These are phyloP conservation scores for Clitopilus hobsonii DNA, from an alignment of 768 basidiomycete species.

Conservation along the genomic window DNA sequence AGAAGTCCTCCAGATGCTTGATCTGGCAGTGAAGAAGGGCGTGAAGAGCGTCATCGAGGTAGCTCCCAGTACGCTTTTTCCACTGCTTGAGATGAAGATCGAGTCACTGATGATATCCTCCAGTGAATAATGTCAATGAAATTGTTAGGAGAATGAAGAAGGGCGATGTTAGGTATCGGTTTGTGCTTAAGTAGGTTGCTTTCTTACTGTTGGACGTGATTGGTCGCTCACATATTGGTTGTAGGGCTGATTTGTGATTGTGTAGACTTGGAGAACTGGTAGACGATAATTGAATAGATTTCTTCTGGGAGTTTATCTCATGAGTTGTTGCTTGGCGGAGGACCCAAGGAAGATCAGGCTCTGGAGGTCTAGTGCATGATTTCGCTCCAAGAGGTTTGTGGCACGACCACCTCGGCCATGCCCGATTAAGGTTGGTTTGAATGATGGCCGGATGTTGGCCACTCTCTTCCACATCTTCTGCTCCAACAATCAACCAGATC, in stretches of 20 bases:
- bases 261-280: neutral
- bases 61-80: conserved; percentile 27
- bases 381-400: too few relatives aligned
- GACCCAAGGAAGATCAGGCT: too few relatives aligned
- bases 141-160: neutral
- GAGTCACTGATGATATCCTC: neutral
- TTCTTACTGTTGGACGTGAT: neutral
- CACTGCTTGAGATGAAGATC: neutral
- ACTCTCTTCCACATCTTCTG: too few relatives aligned
- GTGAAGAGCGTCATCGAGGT: conserved; percentile 45
- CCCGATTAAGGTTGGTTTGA: too few relatives aligned
- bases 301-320: too few relatives aligned
- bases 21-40: conserved; percentile 50
- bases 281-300: neutral
- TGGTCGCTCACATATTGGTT: neutral
- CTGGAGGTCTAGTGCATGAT: too few relatives aligned
- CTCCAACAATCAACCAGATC: too few relatives aligned
- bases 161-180: neutral
- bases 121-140: neutral
- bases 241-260: neutral
- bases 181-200: neutral
- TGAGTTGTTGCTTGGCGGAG: too few relatives aligned
- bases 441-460: too few relatives aligned
- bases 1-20: conserved; percentile 56
- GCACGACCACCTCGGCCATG: too few relatives aligned